Percentiles rank a stretch among this genome's conserved stretches.
These are phyloP conservation scores for Thalassiosira pacifica DNA, from an alignment of 352 stramenopile genomes.

Conservation along the genomic window DNA sequence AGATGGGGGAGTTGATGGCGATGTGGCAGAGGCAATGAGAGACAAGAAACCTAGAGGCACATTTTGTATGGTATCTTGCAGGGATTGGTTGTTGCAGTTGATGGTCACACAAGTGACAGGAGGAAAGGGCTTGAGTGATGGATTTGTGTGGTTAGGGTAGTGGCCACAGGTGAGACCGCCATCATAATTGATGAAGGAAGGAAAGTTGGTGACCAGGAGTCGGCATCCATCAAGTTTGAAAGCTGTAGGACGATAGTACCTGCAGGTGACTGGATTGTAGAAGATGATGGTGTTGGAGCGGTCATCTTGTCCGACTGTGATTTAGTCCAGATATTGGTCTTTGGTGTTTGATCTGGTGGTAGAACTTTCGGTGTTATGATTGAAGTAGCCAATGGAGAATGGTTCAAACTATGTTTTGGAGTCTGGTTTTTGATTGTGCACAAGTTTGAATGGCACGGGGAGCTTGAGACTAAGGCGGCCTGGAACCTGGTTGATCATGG, in stretches of 20 bases:
- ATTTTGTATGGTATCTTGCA: background rate
- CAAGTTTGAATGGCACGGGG: background rate
- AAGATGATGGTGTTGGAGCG: constrained; percentile 22
- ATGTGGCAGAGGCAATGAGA: too few species aligned
- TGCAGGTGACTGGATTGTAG: constrained; percentile 26
- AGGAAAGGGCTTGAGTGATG: background rate
- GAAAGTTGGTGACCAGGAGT: constrained; percentile 9
- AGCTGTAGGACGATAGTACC: constrained; percentile 4
- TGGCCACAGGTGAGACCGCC: constrained; percentile 4
- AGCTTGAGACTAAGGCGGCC: background rate
- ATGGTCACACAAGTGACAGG: background rate
- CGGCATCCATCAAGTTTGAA: constrained; percentile 10
- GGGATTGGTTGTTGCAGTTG: background rate
- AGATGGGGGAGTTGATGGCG: too few species aligned
- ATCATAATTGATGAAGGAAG: constrained; percentile 5
- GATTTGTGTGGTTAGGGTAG: background rate
- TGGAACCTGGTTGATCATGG: constrained; percentile 9
- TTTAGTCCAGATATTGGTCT: background rate
- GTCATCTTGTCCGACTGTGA: constrained; percentile 14
- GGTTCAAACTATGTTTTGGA: constrained; percentile 16
- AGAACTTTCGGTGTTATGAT: background rate
- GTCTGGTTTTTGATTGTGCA: background rate
- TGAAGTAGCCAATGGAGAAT: constrained; percentile 22
- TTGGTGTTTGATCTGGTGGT: constrained; percentile 2
- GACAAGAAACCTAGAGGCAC: too few species aligned